Evolutionary conservation across 2,329 filamentous ascomycete species (phyloP).

Genomic region (Fusarium siculi): DNA sequence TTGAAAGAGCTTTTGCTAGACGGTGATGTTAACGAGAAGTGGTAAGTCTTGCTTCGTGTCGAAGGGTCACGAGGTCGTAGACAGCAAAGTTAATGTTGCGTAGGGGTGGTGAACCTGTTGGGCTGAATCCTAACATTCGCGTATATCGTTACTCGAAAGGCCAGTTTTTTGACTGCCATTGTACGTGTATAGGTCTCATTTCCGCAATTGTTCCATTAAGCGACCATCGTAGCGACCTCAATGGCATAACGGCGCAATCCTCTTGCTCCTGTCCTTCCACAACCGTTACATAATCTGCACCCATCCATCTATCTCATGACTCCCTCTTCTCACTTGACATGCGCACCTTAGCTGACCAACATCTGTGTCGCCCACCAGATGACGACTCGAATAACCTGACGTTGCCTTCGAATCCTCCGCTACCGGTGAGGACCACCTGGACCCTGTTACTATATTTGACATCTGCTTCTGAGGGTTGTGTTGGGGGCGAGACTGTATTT

Average conservation of each 20-base stretch:
- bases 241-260: not conserved
- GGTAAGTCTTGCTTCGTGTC: constrained; percentile 52
- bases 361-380: constrained; percentile 60
- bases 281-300: not conserved
- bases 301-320: not conserved
- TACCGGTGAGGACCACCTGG: constrained; percentile 76
- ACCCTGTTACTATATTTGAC: constrained; percentile 90
- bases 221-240: not conserved
- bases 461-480: constrained; percentile 76
- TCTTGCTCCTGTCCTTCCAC: not conserved
- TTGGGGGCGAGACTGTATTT: constrained; percentile 91
- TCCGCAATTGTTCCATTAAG: not conserved
- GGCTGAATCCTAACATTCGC: constrained; percentile 87
- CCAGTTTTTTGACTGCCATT: constrained; percentile 94
- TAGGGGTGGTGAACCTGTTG: constrained; percentile 87
- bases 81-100: constrained; percentile 41
- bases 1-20: constrained; percentile 69
- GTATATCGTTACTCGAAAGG: constrained; percentile 88
- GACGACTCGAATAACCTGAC: constrained; percentile 84
- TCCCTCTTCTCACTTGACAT: not conserved
- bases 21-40: constrained; percentile 53
- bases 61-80: not conserved
- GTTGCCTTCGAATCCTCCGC: constrained; percentile 54
- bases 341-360: constrained; percentile 13
- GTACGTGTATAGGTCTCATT: constrained; percentile 60